Evolutionary conservation across 768 basidiomycete genomes (phyloP), one percentile per base, ranked within the genome.

Genomic region (Pleurotus citrinopileatus): DNA sequence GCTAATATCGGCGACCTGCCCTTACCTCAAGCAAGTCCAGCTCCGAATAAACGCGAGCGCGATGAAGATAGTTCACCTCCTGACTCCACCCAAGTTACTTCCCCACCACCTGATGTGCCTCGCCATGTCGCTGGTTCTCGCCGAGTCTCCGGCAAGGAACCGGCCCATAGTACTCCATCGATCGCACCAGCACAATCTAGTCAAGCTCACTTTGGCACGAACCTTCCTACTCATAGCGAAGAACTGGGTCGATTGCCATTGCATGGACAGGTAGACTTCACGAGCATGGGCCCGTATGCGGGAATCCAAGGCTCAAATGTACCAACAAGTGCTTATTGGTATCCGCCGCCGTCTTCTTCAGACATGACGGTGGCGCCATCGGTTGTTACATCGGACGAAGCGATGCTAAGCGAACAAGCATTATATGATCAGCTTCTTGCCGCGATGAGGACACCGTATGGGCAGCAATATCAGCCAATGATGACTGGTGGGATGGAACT

Each of bases 161-260:
- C 59, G 23, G 59, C 59, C 6, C 57, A 63, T 7, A 19, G 32
- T 17, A 10, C 48, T 22, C 37, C 48, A n/a, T 25, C 54, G 7
- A 23, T 19, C 12, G 6, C 12, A 1, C 53, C 57, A 8, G 61
- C 17, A 0, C 47, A 37, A 43, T 42, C 42, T 27, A 6, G 42
- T 54, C 26, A 51, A 60, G 12, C 43, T 57, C 29, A 61, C 67
- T 70, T 70, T 12, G 7, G 25, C 51, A 42, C 19, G n/a, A 23
- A 13, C 17, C 68, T 85, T 3, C 83, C 84, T 0, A 74, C 82
- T 61, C 80, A 83, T 60, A 77, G 74, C 60, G 77, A 76, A 42
- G 83, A 85, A 52, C 67, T 86, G 5, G 84, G 82, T 2, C 69
- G 79, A 36, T 65, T 85, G 0, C 84, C 84, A 1, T 63, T 75